Conservation (phyloP, 108 stramenopile species). For the Nitzschia inconspicua region DNA sequence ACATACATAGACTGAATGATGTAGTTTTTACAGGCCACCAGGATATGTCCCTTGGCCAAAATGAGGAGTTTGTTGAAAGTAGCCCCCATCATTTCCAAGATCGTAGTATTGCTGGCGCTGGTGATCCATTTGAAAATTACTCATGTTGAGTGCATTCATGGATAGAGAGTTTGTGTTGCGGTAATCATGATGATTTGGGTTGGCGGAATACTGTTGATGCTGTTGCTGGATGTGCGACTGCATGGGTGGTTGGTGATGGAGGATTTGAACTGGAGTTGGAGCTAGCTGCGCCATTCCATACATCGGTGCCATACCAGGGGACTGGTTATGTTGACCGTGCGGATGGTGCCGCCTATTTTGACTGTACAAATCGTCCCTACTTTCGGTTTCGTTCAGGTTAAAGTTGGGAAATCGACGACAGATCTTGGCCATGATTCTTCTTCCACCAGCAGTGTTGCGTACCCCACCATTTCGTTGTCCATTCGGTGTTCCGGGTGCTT, state of each 20-base stretch:
- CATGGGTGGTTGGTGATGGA: constrained; percentile 10
- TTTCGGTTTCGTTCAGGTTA: constrained; percentile 48
- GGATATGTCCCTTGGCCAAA: constrained; percentile 32
- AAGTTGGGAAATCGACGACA: constrained; percentile 93
- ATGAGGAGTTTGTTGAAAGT: constrained; percentile 27
- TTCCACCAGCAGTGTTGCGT: constrained; percentile 91
- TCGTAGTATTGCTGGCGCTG: constrained; percentile 37
- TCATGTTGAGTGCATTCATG: constrained; percentile 17
- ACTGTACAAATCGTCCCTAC: constrained; percentile 36
- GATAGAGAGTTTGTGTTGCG: not conserved
- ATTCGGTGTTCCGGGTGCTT: constrained; percentile 46
- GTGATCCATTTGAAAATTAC: constrained; percentile 22
- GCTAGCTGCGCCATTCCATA: constrained; percentile 19
- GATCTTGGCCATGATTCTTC: constrained; percentile 92
- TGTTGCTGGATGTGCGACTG: constrained; percentile 13
- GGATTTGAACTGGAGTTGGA: not conserved
- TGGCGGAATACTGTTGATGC: constrained; percentile 14
- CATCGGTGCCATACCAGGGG: constrained; percentile 5
- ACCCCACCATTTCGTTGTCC: constrained; percentile 77
- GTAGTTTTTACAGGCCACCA: constrained; percentile 20
- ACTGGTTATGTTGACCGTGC: constrained; percentile 15
- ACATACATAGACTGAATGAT: not conserved
- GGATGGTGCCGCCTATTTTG: constrained; percentile 40
- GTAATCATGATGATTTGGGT: constrained; percentile 4
- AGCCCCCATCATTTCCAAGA: constrained; percentile 19